Evolutionary conservation across 2,329 filamentous ascomycete species (phyloP).

Genomic region (Talaromyces atroroseus): DNA sequence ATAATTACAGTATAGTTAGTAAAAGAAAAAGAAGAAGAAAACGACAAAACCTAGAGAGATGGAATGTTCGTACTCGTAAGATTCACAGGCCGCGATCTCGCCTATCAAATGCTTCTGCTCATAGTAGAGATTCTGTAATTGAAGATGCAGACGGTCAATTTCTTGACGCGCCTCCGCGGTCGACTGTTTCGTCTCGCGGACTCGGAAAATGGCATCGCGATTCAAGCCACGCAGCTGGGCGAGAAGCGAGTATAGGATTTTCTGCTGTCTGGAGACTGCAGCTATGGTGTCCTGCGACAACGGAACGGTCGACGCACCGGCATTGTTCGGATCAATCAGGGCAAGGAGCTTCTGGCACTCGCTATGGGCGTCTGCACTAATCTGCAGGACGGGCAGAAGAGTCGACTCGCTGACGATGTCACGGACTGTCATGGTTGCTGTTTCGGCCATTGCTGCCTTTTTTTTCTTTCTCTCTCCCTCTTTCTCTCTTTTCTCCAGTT

Average conservation of each 20-base stretch:
- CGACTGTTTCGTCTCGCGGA: conserved; percentile 76
- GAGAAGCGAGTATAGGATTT: conserved; percentile 71
- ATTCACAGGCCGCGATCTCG: conserved; percentile 85
- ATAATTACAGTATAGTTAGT: neutral
- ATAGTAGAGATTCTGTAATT: conserved; percentile 93
- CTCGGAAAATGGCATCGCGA: conserved; percentile 71
- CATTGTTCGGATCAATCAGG: conserved; percentile 49
- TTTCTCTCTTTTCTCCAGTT: neutral
- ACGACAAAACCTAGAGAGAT: conserved; percentile 18
- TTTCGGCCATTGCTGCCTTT: conserved; percentile 3
- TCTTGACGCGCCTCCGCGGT: conserved; percentile 86
- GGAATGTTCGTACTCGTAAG: conserved; percentile 67
- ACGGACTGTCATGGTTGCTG: conserved; percentile 47
- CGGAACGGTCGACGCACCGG: conserved; percentile 28
- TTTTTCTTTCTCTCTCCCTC: neutral
- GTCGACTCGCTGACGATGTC: conserved; percentile 59
- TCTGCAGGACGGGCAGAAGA: conserved; percentile 63
- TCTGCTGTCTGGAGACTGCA: conserved; percentile 69
- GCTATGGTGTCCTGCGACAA: conserved; percentile 47
- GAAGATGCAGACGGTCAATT: conserved; percentile 84
- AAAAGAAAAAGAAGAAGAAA: neutral
- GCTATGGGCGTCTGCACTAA: conserved; percentile 66
- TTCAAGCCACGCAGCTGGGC: conserved; percentile 77
- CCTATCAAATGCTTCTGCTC: conserved; percentile 86
- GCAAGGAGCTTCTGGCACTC: conserved; percentile 59